phyloP scores from a whole-genome alignment of 805 yeast species.

The Blastobotrys terrestris region DNA sequence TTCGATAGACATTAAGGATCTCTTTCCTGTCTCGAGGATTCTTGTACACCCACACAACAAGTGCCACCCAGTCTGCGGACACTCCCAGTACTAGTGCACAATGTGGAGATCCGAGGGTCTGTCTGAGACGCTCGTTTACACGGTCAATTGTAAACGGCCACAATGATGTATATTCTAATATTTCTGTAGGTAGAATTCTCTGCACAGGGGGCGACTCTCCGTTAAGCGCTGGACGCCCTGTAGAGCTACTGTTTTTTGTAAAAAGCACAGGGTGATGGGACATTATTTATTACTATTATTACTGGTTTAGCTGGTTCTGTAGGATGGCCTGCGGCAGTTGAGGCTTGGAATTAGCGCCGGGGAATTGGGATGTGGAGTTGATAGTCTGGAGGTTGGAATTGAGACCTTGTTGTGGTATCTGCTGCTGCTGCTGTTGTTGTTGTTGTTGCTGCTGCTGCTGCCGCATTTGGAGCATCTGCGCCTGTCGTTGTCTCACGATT shows the following conservation, averaged over 20 bases:
- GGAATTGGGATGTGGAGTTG: background rate
- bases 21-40: background rate
- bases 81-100: too few species aligned
- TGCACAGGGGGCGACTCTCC: too few species aligned
- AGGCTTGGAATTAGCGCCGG: background rate
- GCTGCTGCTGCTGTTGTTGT: constrained; percentile 10
- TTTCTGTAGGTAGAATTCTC: too few species aligned
- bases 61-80: too few species aligned
- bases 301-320: background rate
- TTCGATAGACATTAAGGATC: background rate
- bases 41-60: background rate
- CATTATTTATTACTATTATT: background rate
- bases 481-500: too few species aligned
- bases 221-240: too few species aligned
- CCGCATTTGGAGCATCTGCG: background rate
- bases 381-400: background rate
- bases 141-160: too few species aligned
- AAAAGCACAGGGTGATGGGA: too few species aligned
- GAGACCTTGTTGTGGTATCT: constrained; percentile 2
- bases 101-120: too few species aligned
- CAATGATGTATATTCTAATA: too few species aligned
- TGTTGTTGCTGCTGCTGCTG: background rate
- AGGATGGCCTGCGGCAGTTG: background rate
- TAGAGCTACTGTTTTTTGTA: too few species aligned
- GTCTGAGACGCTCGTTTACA: too few species aligned